Evolutionary conservation across 2,329 filamentous ascomycete genomes (phyloP).

Genomic region (Claviceps citrina): DNA sequence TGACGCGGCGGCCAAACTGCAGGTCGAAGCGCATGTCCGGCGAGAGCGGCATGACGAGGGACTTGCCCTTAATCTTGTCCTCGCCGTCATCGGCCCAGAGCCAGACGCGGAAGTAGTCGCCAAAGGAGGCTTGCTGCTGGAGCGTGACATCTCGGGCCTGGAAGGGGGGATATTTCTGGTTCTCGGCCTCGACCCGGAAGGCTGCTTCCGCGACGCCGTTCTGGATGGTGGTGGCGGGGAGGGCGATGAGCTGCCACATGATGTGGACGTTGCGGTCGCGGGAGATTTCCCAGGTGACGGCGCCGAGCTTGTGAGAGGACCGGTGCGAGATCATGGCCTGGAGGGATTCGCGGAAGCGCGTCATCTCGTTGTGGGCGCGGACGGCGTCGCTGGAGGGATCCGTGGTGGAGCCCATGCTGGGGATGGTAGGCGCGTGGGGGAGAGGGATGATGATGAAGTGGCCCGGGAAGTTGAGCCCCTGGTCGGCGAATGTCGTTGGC

Average conservation of each 20-base stretch:
- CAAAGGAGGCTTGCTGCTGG: constrained; percentile 29
- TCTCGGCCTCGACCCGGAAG: constrained; percentile 79
- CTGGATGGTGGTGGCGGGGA: constrained; percentile 50
- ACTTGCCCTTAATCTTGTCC: constrained; percentile 40
- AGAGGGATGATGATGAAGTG: constrained; percentile 89
- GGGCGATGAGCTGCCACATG: constrained; percentile 86
- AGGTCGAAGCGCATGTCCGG: constrained; percentile 67
- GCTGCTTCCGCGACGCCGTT: constrained; percentile 71
- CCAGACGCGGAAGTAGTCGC: constrained; percentile 71
- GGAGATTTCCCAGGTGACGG: constrained; percentile 86
- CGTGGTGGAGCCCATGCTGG: constrained; percentile 42
- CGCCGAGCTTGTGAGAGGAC: constrained; percentile 49
- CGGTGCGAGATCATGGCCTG: constrained; percentile 59
- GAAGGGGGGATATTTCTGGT: constrained; percentile 41
- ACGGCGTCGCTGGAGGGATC: constrained; percentile 37
- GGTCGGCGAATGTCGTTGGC: constrained; percentile 45
- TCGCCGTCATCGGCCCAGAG: constrained; percentile 51
- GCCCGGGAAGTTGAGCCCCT: constrained; percentile 58
- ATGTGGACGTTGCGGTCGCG: constrained; percentile 67
- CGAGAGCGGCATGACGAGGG: constrained; percentile 59
- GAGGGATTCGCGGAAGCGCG: constrained; percentile 57
- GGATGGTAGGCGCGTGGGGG: constrained; percentile 62
- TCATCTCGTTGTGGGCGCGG: constrained; percentile 66
- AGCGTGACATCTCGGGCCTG: constrained; percentile 32
- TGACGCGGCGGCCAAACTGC: constrained; percentile 74